Base-by-base conservation (phyloP, 2,329 filamentous ascomycete genomes). In the Madurella fahalii region DNA sequence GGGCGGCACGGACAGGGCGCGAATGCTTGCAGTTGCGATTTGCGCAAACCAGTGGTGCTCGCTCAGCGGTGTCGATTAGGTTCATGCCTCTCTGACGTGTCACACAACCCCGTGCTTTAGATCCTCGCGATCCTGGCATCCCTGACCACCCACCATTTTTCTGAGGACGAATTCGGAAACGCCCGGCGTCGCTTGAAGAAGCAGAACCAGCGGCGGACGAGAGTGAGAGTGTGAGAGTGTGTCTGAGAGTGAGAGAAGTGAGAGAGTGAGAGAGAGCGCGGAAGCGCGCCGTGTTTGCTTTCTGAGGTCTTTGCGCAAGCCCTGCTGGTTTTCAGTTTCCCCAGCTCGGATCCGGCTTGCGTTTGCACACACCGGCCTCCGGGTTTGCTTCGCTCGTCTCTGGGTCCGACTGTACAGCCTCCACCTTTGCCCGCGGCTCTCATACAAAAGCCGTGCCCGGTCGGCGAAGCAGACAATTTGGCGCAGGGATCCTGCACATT, bases 71-170 rank as follows among this genome's bases (percentile, higher is more conserved):
- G 45, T 45, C 53, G 37, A 50, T 58, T 48, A 41, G 48, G 42
- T 53, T 59, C 50, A 58, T 61, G 58, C 60, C 60, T 49, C 63
- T 64, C 63, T 66, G 64, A 66, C 63, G 64, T 66, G 64, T 65
- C 65, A 63, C 57, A 59, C 52, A 44, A 49, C 32, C 30, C 30
- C 32, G 32, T 37, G 13, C 20, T 25, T 25, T 30, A 45, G 31
- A 43, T 20, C 17, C 15, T 47, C 30, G 9, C 45, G 18, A 47
- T 42, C 30, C 45, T 17, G 34, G 11, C 45, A 46, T 16, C 47
- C 32, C n/a, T 20, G 20, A 39, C 39, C 40, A 25, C n/a, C 31
- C 30, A 12, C 25, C 17, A 32, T 5, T 32, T 25, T 25, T 13
- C 40, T 25, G 8, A 32, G 15, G 8, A 13, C 42, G 40, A 17